Base-by-base conservation (phyloP, 805 yeast species). In the Wickerhamiella dianesei region DNA sequence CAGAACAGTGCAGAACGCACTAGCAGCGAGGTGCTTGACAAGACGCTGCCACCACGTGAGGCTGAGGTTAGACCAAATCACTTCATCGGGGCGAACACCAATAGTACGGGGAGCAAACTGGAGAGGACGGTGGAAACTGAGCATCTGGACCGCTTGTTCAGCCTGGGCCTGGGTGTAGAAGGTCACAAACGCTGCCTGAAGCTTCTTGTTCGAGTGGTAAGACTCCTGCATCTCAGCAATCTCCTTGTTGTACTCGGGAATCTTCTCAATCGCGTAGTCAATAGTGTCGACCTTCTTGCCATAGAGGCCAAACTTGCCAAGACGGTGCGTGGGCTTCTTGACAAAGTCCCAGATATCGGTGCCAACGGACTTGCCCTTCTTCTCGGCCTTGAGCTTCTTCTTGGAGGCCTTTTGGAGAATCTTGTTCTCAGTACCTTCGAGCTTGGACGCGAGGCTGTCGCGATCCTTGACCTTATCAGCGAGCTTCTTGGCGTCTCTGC, bases 221-320 rank as follows among this genome's bases (percentile, higher is more conserved):
- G 68, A 64, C 16, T 62, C 57, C 64, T 85, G 96, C 43, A 69
- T 64, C 22, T 71, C 67, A 41, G 67, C 69, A 54, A 92, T 81
- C 44, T 82, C 75, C 12, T 65, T 68, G 64, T 83, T 85, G 58
- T 81, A 70, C 54, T 81, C 82, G 19, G 79, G 80, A 44, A 88
- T 64, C 55, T 73, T 73, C 53, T 78, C 77, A 45, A 76, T 71
- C 51, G 82, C 78, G 59, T 86, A 82, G 45, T 80, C 75, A 58
- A 89, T 74, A 32, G 96, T 82, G 57, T 81, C 80, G 47, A 88
- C 95, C 66, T 88, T 88, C 65, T 82, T 65, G 49, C 96, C 94
- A 55, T 80, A 71, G 49, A 82, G 64, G 5, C 50, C 50, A 18
- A 43, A 46, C 48, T 77, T 77, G 47, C 76, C 76, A 56, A 86